phyloP scores from a whole-genome alignment of 257 asterid species.

The Penstemon davidsonii region DNA sequence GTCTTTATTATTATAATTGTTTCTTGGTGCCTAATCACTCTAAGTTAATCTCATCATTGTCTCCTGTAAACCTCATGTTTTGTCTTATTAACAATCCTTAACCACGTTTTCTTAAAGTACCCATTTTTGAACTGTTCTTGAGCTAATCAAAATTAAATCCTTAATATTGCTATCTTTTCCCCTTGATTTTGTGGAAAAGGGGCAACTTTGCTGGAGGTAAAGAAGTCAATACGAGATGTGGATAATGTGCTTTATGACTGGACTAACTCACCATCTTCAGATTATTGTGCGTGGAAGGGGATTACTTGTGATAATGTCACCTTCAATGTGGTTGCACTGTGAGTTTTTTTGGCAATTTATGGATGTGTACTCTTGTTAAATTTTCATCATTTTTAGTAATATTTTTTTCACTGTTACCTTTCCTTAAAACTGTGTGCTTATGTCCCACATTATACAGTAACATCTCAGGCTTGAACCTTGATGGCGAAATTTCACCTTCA shows the following conservation, averaged over 20 bases:
- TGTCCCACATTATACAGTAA: conserved; percentile 45
- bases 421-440: not conserved
- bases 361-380: too few relatives aligned
- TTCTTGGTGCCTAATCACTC: conserved; percentile 28
- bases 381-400: not conserved
- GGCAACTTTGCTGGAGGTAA: conserved; percentile 75
- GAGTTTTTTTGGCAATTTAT: conserved; percentile 28
- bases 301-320: conserved; percentile 84
- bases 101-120: too few relatives aligned
- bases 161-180: not conserved
- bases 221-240: conserved; percentile 87
- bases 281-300: conserved; percentile 93
- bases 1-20: conserved; percentile 28
- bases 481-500: conserved; percentile 92
- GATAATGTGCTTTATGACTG: conserved; percentile 95
- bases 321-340: conserved; percentile 85
- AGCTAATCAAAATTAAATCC: not conserved
- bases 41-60: conserved; percentile 40
- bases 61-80: conserved; percentile 23
- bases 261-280: conserved; percentile 87
- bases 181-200: conserved; percentile 41
- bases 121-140: conserved; percentile 6
- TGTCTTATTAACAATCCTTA: too few relatives aligned
- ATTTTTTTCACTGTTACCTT: not conserved
- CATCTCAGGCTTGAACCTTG: conserved; percentile 86